Percentiles rank a stretch among this genome's conserved stretches.
phyloP scores from a whole-genome alignment of 768 basidiomycete genomes.

The Kwoniella dejecticola region DNA sequence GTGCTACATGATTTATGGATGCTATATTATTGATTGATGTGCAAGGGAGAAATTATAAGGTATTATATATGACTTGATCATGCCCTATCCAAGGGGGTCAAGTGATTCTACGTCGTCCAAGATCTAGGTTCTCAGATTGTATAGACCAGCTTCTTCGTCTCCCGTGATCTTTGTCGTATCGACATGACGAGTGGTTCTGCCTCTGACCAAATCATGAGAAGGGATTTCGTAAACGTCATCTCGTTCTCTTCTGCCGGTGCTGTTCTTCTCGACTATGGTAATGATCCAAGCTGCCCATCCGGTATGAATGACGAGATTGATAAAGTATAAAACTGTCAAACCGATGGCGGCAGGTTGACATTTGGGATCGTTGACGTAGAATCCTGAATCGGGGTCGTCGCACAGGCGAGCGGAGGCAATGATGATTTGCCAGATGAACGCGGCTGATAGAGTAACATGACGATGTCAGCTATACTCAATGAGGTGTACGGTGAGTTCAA shows the following conservation, averaged over 20 bases:
- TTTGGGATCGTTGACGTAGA: background rate
- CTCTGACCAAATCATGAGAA: constrained; percentile 3
- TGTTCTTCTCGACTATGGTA: background rate
- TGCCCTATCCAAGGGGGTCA: no score
- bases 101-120: no score
- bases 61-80: no score
- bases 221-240: constrained; percentile 10
- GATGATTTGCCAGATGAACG: background rate
- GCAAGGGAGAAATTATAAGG: no score
- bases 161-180: background rate
- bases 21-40: no score
- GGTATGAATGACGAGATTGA: background rate
- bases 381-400: constrained; percentile 12
- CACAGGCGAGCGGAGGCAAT: background rate
- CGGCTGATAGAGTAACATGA: no score
- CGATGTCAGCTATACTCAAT: no score
- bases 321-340: constrained; percentile 2
- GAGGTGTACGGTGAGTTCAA: no score
- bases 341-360: background rate
- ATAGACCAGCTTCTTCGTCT: background rate
- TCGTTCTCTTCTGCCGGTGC: background rate
- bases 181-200: background rate
- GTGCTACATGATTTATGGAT: no score
- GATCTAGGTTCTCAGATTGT: no score
- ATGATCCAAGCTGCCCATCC: constrained; percentile 17